Evolutionary conservation across 1,139 yeast species (phyloP).

Genomic region (Kodamaea plutei): DNA sequence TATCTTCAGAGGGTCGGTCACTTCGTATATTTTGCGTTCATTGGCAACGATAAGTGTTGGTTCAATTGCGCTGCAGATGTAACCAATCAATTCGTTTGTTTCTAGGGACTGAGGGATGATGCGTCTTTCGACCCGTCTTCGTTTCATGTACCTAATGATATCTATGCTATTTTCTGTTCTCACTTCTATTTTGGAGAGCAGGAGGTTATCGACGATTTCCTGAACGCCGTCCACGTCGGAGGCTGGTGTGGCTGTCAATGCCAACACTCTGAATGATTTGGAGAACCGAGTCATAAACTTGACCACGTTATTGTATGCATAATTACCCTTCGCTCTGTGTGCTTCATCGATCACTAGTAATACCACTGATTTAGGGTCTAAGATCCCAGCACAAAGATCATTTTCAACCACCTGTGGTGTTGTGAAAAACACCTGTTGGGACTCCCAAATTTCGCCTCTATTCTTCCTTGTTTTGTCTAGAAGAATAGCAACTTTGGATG

Average conservation of each 20-base stretch:
- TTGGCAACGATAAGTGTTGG: slow-evolving; percentile 67
- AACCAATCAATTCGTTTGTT: slow-evolving; percentile 47
- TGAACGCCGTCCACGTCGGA: slow-evolving; percentile 86
- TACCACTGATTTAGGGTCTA: slow-evolving; percentile 71
- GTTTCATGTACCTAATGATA: slow-evolving; percentile 72
- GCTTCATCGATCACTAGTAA: slow-evolving; percentile 93
- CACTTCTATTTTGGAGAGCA: slow-evolving; percentile 74
- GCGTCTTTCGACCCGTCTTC: slow-evolving; percentile 58
- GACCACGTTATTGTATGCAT: slow-evolving; percentile 82
- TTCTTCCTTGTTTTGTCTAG: slow-evolving; percentile 66
- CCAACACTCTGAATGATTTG: slow-evolving; percentile 67
- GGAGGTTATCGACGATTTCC: slow-evolving; percentile 67
- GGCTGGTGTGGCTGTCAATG: slow-evolving; percentile 95
- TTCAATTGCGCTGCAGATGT: slow-evolving; percentile 47
- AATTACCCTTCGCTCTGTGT: slow-evolving; percentile 86
- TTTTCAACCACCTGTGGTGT: slow-evolving; percentile 97
- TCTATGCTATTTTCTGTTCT: slow-evolving; percentile 84
- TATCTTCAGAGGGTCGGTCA: slow-evolving; percentile 61
- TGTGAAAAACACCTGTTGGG: slow-evolving; percentile 79
- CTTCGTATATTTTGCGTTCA: slow-evolving; percentile 56
- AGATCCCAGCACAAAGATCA: slow-evolving; percentile 69
- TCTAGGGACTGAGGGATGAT: slow-evolving; percentile 52
- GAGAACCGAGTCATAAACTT: slow-evolving; percentile 60
- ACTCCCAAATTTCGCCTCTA: slow-evolving; percentile 70
- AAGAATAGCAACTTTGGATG: slow-evolving; percentile 72